Percentiles rank a stretch among this genome's conserved stretches.
These are phyloP conservation scores for Epithemia pelagica DNA, from an alignment of 108 stramenopile genomes.

Conservation along the genomic window DNA sequence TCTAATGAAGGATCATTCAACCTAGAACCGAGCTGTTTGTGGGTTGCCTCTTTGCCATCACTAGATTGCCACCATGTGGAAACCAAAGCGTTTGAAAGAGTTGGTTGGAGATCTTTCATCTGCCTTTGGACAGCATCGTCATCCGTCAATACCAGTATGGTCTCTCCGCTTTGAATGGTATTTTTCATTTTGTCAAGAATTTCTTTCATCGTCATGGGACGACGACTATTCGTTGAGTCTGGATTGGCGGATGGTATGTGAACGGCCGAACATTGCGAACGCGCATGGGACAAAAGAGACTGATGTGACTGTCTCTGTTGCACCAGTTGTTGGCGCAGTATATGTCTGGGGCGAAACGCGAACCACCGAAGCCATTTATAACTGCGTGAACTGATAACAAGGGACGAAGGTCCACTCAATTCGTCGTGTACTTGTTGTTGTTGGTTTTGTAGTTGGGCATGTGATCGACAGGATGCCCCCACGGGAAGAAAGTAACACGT, in stretches of 20 bases:
- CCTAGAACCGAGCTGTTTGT: too few species aligned
- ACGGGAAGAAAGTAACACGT: conserved; percentile 10
- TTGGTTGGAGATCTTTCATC: too few species aligned
- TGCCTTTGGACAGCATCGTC: too few species aligned
- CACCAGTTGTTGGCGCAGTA: conserved; percentile 11
- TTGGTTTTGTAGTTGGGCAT: too few species aligned
- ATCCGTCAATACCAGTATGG: conserved; percentile 24
- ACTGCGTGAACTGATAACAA: too few species aligned
- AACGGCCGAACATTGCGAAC: neutral
- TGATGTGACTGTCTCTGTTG: neutral
- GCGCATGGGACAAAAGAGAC: neutral
- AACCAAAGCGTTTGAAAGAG: too few species aligned
- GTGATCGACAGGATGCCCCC: neutral
- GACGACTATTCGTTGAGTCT: too few species aligned
- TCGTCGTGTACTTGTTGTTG: too few species aligned
- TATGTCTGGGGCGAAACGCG: conserved; percentile 14
- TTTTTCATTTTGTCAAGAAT: conserved; percentile 7
- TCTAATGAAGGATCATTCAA: conserved; percentile 14
- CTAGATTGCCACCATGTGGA: too few species aligned
- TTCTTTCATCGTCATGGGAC: conserved; percentile 11
- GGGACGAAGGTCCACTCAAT: too few species aligned
- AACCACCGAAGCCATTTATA: conserved; percentile 16
- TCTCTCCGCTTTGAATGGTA: conserved; percentile 2
- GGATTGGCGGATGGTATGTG: neutral
- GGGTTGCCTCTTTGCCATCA: too few species aligned